Conservation (phyloP, 345 rosid species). For the Abelmoschus esculentus region DNA sequence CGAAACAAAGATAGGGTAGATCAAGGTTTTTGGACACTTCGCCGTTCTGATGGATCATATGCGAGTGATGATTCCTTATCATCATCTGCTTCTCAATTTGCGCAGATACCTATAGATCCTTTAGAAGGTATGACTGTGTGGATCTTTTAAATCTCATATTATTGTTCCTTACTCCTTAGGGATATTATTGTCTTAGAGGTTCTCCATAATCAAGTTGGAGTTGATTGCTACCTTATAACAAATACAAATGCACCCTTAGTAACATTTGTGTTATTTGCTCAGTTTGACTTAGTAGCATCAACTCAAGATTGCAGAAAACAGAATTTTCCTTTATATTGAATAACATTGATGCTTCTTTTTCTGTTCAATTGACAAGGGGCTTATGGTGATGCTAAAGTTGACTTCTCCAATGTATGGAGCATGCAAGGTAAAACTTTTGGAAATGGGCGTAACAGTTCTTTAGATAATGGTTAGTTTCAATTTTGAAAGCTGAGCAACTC, state of each 20-base stretch:
- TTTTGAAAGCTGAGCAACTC: background rate
- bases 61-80: slow-evolving; percentile 31
- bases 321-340: background rate
- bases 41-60: slow-evolving; percentile 51
- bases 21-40: slow-evolving; percentile 58
- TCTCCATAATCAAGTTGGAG: background rate
- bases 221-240: background rate
- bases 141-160: background rate
- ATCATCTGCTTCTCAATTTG: background rate
- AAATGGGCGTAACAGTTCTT: background rate
- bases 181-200: background rate
- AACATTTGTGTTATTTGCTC: background rate
- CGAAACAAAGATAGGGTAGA: slow-evolving; percentile 59
- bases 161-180: background rate
- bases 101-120: slow-evolving; percentile 20
- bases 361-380: slow-evolving; percentile 17
- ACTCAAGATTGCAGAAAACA: background rate
- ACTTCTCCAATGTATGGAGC: slow-evolving; percentile 19
- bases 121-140: slow-evolving; percentile 22
- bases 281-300: background rate
- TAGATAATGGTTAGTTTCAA: background rate
- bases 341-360: background rate
- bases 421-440: slow-evolving; percentile 27
- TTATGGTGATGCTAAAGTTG: slow-evolving; percentile 27
- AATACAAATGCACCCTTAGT: background rate